These are phyloP conservation scores for Helotiales sp. DNA, from an alignment of 2,329 filamentous ascomycete species.

Conservation along the genomic window DNA sequence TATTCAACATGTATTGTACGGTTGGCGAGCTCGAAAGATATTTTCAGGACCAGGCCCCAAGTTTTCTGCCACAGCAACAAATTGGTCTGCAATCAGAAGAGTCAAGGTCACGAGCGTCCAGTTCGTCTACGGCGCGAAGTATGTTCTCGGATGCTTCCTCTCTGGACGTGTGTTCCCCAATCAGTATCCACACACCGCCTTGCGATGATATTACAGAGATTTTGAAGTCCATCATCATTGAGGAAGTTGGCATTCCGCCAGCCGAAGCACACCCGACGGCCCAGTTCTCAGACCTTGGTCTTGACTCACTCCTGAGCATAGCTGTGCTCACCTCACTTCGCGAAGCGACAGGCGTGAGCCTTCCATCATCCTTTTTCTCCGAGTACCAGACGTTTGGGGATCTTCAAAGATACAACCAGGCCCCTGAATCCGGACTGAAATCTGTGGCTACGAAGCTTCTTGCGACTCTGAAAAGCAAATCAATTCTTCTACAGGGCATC, in stretches of 20 bases:
- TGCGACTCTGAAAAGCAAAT: not conserved
- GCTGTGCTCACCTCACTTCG: conserved; percentile 12
- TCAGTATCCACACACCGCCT: not conserved
- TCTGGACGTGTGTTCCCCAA: not conserved
- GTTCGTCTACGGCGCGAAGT: not conserved
- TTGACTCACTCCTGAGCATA: conserved; percentile 28
- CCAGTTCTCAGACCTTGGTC: conserved; percentile 19
- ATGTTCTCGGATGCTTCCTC: not conserved
- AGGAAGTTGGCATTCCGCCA: conserved; percentile 18
- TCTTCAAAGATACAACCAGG: not conserved
- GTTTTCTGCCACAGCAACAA: not conserved
- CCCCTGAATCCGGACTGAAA: not conserved
- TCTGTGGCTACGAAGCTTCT: not conserved
- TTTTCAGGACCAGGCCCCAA: not conserved
- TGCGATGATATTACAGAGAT: not conserved
- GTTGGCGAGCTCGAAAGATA: not conserved
- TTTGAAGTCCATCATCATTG: conserved; percentile 11
- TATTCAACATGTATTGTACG: not conserved
- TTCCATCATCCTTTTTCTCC: conserved; percentile 7
- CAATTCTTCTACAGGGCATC: conserved; percentile 31
- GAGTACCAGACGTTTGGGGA: not conserved
- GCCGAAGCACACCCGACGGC: conserved; percentile 15
- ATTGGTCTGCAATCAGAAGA: not conserved
- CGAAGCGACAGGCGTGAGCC: conserved; percentile 15
- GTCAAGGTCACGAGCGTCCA: not conserved